Evolutionary conservation across 139 green algal species (phyloP).

Genomic region (Picochlorum costavermella): DNA sequence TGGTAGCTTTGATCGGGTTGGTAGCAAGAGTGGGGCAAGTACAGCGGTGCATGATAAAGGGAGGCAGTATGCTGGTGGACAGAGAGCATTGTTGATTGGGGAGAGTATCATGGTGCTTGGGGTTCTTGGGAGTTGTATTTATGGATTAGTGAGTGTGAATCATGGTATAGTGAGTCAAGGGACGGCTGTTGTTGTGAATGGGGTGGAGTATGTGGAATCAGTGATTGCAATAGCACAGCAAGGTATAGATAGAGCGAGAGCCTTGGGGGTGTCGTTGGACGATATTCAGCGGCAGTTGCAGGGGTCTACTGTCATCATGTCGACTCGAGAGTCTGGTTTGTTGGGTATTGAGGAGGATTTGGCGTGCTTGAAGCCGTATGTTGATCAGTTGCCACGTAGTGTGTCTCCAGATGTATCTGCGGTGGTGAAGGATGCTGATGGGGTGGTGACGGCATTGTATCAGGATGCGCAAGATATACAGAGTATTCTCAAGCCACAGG

Average conservation of each 20-base stretch:
- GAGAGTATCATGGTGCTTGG: background rate
- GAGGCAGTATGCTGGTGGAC: too few species aligned
- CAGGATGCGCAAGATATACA: too few species aligned
- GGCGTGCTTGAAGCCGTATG: background rate
- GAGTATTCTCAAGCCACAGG: too few species aligned
- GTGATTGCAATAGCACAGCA: background rate
- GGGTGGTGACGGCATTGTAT: too few species aligned
- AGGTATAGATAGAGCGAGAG: background rate
- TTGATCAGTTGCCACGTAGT: too few species aligned
- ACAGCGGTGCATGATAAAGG: too few species aligned
- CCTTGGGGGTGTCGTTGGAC: background rate
- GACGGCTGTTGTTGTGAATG: background rate
- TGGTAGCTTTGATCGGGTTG: too few species aligned
- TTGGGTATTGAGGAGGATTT: constrained; percentile 1
- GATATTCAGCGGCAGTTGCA: background rate
- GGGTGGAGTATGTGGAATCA: background rate
- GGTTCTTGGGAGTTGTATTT: background rate
- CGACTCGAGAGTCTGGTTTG: background rate
- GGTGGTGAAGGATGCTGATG: too few species aligned
- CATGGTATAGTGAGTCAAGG: background rate
- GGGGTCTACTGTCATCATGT: background rate
- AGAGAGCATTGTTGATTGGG: background rate
- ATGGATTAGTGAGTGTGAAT: background rate
- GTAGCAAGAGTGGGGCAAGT: too few species aligned
- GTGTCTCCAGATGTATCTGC: too few species aligned